A percentile compares a stretch with the other conserved stretches of the same genome.
These are phyloP conservation scores for Stagonosporopsis rhizophila DNA, from an alignment of 2,329 filamentous ascomycete species.

Conservation along the genomic window DNA sequence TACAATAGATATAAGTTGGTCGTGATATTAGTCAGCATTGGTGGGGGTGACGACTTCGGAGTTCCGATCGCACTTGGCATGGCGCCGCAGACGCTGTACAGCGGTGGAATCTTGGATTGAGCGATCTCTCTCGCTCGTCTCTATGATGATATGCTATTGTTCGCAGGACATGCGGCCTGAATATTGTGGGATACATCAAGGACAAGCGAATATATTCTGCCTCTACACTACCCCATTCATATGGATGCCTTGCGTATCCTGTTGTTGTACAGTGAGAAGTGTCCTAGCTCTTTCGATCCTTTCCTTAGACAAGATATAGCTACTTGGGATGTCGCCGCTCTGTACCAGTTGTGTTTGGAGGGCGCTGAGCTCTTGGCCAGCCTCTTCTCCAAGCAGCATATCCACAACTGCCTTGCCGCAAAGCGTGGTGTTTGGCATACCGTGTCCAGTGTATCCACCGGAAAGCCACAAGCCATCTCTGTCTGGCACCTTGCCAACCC, in stretches of 20 bases:
- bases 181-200: background rate
- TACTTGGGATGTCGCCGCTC: conserved; percentile 45
- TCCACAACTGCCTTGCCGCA: conserved; percentile 69
- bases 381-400: conserved; percentile 60
- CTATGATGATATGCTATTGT: too few species aligned
- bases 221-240: conserved; percentile 33
- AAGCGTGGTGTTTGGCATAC: conserved; percentile 76
- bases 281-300: conserved; percentile 41
- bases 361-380: conserved; percentile 40
- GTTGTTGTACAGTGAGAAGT: conserved; percentile 45
- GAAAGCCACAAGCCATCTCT: conserved; percentile 66
- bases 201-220: background rate
- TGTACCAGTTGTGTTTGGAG: conserved; percentile 44
- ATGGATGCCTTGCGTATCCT: conserved; percentile 38
- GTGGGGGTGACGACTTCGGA: background rate
- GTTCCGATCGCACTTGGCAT: conserved; percentile 1
- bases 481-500: conserved; percentile 72
- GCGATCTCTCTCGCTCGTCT: background rate
- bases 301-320: conserved; percentile 49
- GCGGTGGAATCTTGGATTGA: background rate
- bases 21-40: conserved; percentile 9
- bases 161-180: too few species aligned
- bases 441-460: conserved; percentile 74
- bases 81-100: background rate
- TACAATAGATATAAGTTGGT: background rate